Base-by-base conservation (phyloP, 1,284 basidiomycete species). In the Rhodotorula sp. region DNA sequence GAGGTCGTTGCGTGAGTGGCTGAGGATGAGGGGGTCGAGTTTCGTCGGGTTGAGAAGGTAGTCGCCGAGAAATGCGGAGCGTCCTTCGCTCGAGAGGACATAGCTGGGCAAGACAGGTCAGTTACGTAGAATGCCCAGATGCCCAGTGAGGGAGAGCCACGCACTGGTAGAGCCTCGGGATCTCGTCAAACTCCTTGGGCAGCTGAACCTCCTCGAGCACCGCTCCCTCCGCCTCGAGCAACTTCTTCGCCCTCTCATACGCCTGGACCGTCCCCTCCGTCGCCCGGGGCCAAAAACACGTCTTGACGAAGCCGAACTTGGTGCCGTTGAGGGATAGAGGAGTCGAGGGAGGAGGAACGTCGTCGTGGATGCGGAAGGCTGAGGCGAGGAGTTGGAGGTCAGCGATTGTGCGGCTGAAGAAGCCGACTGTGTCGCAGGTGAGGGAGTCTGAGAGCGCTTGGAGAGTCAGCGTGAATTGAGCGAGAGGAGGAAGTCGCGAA, bases 351-450 rank as follows among this genome's bases (percentile, higher is more conserved):
- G 75, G 74, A 4, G 74, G 57, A 1, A 60, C 53, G 55, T 79
- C 77, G 64, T 78, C 75, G 24, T 64, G 34, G 29, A 80, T 39
- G 7, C 59, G 52, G 69, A 78, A 78, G 30, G 75, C 74, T 29
- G 76, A 29, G 29, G 70, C 63, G 56, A 79, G 70, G 9, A 79
- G 74, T 59, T 78, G 51, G 27, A 79, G 70, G 59, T 80, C 78
- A 19, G 71, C 72, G n/a, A 76, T 60, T 24, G 74, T 75, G 24
- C 79, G 70, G 9, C 77, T 72, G 67, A 73, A 79, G 17, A 79
- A 54, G 11, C 78, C 79, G 20, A 80, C 66, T 0, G 79, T 79
- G 66, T 79, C 79, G 60, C 77, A 70, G 11, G 75, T 74, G 58
- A 76, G 59, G 10, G 75, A 72, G 57, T 68, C 64, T 65, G 57